Evolutionary conservation across 2,329 filamentous ascomycete genomes (phyloP).

Genomic region (Kalmusia sp.): DNA sequence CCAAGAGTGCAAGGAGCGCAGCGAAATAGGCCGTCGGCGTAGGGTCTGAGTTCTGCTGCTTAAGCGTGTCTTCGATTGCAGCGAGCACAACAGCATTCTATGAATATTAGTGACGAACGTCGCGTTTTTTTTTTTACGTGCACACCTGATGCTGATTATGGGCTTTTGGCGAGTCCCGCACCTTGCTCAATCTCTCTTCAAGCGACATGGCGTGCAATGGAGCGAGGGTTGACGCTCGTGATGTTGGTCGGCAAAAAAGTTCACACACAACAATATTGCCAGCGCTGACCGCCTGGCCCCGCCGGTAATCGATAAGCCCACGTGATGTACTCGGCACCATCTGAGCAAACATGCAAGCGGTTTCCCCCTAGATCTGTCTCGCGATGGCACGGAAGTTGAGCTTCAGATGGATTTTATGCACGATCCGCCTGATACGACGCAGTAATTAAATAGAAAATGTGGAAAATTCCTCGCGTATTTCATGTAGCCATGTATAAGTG

Average conservation of each 20-base stretch:
- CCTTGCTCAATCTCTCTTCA: slow-evolving; percentile 94
- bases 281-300: slow-evolving; percentile 16
- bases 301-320: slow-evolving; percentile 20
- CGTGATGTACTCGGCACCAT: slow-evolving; percentile 3
- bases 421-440: too few species aligned
- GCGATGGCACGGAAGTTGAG: not conserved
- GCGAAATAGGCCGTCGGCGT: slow-evolving; percentile 94
- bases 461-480: too few species aligned
- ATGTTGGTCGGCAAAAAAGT: slow-evolving; percentile 21
- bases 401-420: too few species aligned
- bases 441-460: too few species aligned
- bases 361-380: too few species aligned
- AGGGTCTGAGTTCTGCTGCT: slow-evolving; percentile 82
- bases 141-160: slow-evolving; percentile 91
- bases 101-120: not conserved
- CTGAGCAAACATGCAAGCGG: slow-evolving; percentile 44
- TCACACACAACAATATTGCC: slow-evolving; percentile 27
- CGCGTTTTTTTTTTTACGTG: slow-evolving; percentile 8
- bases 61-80: slow-evolving; percentile 91
- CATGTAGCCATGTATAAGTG: too few species aligned
- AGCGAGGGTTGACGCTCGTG: slow-evolving; percentile 22
- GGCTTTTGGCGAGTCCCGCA: slow-evolving; percentile 87
- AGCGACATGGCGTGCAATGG: slow-evolving; percentile 61
- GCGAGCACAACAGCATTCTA: slow-evolving; percentile 86
- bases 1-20: slow-evolving; percentile 86